Evolutionary conservation across 192 early-diverging fungal species (phyloP).

Genomic region (Obelidium mucronatum): DNA sequence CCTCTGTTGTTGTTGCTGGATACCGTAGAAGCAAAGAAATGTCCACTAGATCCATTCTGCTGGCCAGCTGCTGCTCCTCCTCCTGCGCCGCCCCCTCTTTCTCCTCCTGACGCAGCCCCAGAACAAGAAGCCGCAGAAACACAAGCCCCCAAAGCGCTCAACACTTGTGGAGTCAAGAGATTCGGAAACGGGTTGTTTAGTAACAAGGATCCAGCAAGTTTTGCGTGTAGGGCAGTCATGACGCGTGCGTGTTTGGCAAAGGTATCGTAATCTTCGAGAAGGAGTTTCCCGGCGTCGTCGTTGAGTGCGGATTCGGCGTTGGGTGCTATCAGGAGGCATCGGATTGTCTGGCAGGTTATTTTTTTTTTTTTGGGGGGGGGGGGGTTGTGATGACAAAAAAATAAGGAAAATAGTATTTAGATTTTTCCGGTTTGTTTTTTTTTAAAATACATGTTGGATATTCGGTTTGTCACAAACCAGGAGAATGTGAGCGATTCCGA

Average conservation of each 20-base stretch:
- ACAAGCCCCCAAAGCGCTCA: background rate
- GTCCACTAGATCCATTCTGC: too few species aligned
- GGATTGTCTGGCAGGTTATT: constrained; percentile 78
- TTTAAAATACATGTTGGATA: background rate
- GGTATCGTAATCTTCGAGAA: constrained; percentile 86
- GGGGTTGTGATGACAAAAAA: background rate
- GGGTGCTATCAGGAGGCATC: constrained; percentile 92
- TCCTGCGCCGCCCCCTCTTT: background rate
- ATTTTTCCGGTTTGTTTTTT: constrained; percentile 2
- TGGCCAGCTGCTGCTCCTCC: background rate
- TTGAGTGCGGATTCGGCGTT: constrained; percentile 97
- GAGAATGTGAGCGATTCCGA: constrained; percentile 84
- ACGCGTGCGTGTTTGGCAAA: constrained; percentile 82
- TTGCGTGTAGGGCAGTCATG: constrained; percentile 84
- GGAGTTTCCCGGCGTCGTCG: constrained; percentile 90
- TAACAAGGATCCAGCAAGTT: background rate
- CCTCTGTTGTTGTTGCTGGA: too few species aligned
- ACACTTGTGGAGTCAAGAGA: background rate
- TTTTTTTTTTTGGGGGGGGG: constrained; percentile 5
- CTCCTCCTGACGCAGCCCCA: background rate
- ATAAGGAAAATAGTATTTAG: background rate
- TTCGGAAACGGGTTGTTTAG: constrained; percentile 2
- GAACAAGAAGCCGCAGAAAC: background rate
- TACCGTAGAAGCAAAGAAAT: too few species aligned
- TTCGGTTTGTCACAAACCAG: too few species aligned